Percentiles rank a stretch among this genome's conserved stretches.
These are phyloP conservation scores for Geotrichum candidum DNA, from an alignment of 1,139 yeast species.

Conservation along the genomic window DNA sequence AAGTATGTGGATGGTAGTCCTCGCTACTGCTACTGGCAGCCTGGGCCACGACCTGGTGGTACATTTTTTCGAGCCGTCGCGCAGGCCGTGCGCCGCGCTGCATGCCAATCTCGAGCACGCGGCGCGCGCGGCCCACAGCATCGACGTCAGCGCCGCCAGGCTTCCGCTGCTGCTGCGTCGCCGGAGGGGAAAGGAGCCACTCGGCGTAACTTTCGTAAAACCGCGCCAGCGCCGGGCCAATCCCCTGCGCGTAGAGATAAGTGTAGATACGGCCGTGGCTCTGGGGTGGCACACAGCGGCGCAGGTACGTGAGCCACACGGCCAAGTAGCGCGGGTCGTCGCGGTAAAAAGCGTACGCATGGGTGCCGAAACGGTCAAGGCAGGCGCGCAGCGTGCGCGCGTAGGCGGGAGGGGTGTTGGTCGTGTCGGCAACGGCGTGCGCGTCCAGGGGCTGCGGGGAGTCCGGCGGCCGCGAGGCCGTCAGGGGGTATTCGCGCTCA, in stretches of 20 bases:
- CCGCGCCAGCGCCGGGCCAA: slow-evolving; percentile 61
- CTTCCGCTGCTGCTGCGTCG: slow-evolving; percentile 34
- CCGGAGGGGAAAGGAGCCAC: slow-evolving; percentile 42
- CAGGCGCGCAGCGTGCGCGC: slow-evolving; percentile 31
- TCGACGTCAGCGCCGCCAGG: slow-evolving; percentile 35
- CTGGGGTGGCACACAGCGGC: slow-evolving; percentile 53
- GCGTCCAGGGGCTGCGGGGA: slow-evolving; percentile 23
- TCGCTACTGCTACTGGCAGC: not conserved
- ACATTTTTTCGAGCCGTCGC: slow-evolving; percentile 47
- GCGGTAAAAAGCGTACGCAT: slow-evolving; percentile 48
- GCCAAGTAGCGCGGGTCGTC: slow-evolving; percentile 76
- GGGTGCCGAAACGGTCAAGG: not conserved
- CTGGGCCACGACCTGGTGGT: slow-evolving; percentile 25
- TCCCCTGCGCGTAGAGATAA: slow-evolving; percentile 65
- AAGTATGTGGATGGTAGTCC: not conserved
- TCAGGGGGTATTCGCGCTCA: slow-evolving; percentile 59
- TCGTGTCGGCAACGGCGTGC: not conserved
- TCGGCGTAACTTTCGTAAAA: slow-evolving; percentile 80
- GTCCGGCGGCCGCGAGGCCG: slow-evolving; percentile 27
- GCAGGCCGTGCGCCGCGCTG: slow-evolving; percentile 58
- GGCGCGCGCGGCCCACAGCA: slow-evolving; percentile 23
- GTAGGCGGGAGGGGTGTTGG: not conserved
- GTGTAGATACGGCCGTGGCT: slow-evolving; percentile 69
- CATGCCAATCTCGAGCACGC: slow-evolving; percentile 59
- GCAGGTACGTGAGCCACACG: slow-evolving; percentile 75